Conservation (phyloP, 2,329 filamentous ascomycete species). For the Sarocladium strictum region DNA sequence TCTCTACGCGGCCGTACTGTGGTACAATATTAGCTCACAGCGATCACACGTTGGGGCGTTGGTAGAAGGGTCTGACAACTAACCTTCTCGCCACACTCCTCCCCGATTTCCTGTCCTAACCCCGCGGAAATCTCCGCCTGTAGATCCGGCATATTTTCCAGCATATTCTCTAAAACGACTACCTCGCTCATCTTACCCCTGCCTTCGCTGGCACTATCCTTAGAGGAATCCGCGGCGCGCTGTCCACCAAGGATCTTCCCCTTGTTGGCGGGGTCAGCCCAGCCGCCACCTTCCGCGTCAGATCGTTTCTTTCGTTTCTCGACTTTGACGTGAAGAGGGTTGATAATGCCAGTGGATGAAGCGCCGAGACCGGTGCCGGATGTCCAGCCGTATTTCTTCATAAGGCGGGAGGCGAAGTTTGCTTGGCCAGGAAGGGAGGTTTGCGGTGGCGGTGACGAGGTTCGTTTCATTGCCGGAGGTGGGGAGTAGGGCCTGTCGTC, state of each 20-base stretch:
- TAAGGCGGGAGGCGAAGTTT: conserved; percentile 79
- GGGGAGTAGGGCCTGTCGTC: conserved; percentile 34
- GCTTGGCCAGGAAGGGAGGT: conserved; percentile 60
- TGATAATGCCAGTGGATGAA: conserved; percentile 73
- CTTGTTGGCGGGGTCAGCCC: conserved; percentile 60
- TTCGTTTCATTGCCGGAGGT: conserved; percentile 44
- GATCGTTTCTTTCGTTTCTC: conserved; percentile 77
- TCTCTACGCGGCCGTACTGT: conserved; percentile 76
- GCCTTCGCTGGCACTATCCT: conserved; percentile 45
- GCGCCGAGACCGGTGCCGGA: conserved; percentile 85
- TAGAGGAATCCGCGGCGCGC: conserved; percentile 36
- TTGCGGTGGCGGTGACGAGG: conserved; percentile 22
- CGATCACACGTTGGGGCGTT: too few species aligned
- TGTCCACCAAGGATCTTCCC: conserved; percentile 74
- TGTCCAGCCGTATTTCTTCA: conserved; percentile 91
- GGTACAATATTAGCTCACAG: too few species aligned
- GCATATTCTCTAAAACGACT: conserved; percentile 76
- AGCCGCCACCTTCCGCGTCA: conserved; percentile 74
- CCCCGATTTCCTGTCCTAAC: conserved; percentile 89
- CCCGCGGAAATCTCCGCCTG: conserved; percentile 69
- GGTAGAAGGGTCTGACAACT: too few species aligned
- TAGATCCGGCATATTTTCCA: conserved; percentile 73
- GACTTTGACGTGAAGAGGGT: conserved; percentile 76
- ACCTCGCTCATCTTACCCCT: conserved; percentile 70
- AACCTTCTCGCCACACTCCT: conserved; percentile 81